A percentile compares a stretch with the other conserved stretches of the same genome.
Evolutionary conservation across 495 filamentous ascomycete species (phyloP).

Genomic region (Friedmanniomyces simplex): DNA sequence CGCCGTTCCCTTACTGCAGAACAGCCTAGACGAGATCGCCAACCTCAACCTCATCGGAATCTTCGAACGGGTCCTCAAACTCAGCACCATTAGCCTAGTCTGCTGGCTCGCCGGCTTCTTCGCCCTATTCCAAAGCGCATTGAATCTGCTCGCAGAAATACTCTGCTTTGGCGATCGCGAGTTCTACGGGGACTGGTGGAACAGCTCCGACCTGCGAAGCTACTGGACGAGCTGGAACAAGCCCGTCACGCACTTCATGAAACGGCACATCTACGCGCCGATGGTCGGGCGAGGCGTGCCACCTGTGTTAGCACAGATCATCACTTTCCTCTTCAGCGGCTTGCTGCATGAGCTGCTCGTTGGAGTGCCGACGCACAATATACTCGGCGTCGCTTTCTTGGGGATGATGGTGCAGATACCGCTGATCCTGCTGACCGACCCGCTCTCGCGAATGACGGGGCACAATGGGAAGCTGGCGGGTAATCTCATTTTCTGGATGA

Average conservation of each 20-base stretch:
- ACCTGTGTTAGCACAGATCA: constrained; percentile 51
- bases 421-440: constrained; percentile 66
- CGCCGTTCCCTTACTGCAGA: constrained; percentile 75
- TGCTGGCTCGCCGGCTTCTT: constrained; percentile 98
- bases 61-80: constrained; percentile 80
- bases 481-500: constrained; percentile 91
- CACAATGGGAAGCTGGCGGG: constrained; percentile 64
- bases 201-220: constrained; percentile 66
- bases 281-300: constrained; percentile 73
- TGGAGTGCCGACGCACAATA: constrained; percentile 89
- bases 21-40: constrained; percentile 77
- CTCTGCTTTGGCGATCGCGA: constrained; percentile 84
- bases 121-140: constrained; percentile 77
- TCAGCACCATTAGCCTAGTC: constrained; percentile 83
- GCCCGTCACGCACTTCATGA: constrained; percentile 93
- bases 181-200: constrained; percentile 98
- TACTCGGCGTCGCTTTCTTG: constrained; percentile 76
- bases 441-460: constrained; percentile 67
- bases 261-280: constrained; percentile 78
- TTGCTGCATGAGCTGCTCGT: constrained; percentile 87
- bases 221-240: constrained; percentile 99
- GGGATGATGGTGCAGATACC: constrained; percentile 93
- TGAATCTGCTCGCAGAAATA: constrained; percentile 87
- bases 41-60: constrained; percentile 73
- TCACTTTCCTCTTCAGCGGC: constrained; percentile 79